These are phyloP conservation scores for Crithidia fasciculata DNA, from an alignment of 208 protist genomes.

Conservation along the genomic window DNA sequence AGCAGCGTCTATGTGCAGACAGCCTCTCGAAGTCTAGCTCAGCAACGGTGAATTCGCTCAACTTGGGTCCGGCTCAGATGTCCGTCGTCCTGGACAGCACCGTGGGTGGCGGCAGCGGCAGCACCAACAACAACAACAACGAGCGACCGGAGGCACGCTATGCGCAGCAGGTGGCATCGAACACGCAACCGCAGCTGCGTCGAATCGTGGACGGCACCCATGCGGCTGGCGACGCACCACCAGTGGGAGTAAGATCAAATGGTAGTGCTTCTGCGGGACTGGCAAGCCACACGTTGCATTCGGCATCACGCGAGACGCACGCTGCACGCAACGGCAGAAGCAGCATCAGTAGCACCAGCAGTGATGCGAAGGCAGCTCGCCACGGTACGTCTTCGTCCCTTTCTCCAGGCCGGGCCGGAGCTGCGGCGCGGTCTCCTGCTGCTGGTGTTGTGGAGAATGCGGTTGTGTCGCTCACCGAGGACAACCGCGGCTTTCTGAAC, in stretches of 20 bases:
- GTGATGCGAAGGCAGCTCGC: too few species aligned
- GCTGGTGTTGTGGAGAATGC: not conserved
- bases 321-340: too few species aligned
- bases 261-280: too few species aligned
- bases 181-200: not conserved
- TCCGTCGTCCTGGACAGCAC: not conserved
- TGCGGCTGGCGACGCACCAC: not conserved
- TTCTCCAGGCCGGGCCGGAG: too few species aligned
- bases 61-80: not conserved
- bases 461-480: conserved; percentile 11
- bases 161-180: not conserved
- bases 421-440: not conserved
- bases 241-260: not conserved
- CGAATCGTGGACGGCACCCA: not conserved
- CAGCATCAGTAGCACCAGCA: too few species aligned
- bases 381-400: too few species aligned
- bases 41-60: not conserved
- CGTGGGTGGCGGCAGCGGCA: not conserved
- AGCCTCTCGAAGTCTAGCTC: conserved; percentile 3
- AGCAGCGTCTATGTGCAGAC: conserved; percentile 4
- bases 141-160: not conserved
- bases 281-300: too few species aligned
- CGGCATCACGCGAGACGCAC: too few species aligned
- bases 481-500: conserved; percentile 31
- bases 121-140: not conserved